These are phyloP conservation scores for Symbiodinium natans DNA, from an alignment of 73 alveolate species.

Conservation along the genomic window DNA sequence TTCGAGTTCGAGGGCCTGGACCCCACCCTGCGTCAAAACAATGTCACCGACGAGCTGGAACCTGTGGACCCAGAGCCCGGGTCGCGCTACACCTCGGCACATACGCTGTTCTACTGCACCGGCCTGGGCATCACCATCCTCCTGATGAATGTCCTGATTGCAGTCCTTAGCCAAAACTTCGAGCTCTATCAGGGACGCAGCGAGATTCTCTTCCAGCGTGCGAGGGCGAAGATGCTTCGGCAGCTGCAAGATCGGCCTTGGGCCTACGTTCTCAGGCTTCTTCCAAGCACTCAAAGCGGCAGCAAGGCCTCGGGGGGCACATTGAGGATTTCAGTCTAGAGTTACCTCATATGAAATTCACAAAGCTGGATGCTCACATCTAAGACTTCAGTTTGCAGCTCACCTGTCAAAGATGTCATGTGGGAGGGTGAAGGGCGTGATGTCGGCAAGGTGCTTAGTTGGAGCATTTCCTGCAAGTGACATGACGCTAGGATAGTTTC, in stretches of 20 bases:
- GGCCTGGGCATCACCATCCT: constrained; percentile 10
- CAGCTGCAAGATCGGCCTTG: neutral
- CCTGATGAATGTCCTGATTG: constrained; percentile 24
- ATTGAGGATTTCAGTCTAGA: too few relatives aligned
- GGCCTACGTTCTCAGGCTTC: neutral
- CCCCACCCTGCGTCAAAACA: neutral
- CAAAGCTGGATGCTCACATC: too few relatives aligned
- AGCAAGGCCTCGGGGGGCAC: too few relatives aligned
- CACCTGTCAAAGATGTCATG: too few relatives aligned
- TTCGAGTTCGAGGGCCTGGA: constrained; percentile 53
- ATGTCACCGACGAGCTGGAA: neutral
- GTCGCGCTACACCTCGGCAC: neutral
- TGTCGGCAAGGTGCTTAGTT: too few relatives aligned
- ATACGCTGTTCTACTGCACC: constrained; percentile 3
- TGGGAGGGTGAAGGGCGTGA: too few relatives aligned
- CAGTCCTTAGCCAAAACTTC: neutral
- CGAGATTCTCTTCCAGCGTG: neutral
- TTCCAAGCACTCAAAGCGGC: too few relatives aligned
- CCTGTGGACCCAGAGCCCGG: constrained; percentile 54
- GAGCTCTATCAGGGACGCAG: too few relatives aligned
- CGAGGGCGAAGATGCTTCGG: constrained; percentile 7
- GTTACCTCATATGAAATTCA: too few relatives aligned
- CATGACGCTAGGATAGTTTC: too few relatives aligned
- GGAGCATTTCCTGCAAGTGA: too few relatives aligned
- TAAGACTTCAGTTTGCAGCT: too few relatives aligned